Conservation (phyloP, 345 rosid species). For the Cardamine occulta region DNA sequence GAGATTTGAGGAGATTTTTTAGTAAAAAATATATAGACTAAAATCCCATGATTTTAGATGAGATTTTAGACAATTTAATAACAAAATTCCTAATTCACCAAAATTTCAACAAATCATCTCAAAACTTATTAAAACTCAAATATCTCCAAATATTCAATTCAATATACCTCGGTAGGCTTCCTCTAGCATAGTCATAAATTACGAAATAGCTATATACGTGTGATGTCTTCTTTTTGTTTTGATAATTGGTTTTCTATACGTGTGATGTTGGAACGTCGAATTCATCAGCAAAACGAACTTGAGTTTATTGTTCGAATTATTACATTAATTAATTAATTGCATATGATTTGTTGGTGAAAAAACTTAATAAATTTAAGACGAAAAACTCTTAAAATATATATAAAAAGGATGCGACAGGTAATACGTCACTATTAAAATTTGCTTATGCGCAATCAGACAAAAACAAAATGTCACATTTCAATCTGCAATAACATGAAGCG, state of each 20-base stretch:
- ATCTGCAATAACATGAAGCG: constrained; percentile 38
- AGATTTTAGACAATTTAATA: no score
- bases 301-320: neutral
- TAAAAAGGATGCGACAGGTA: constrained; percentile 36
- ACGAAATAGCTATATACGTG: neutral
- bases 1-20: no score
- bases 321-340: neutral
- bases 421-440: constrained; percentile 27
- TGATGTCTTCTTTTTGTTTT: neutral
- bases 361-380: constrained; percentile 7
- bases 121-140: no score
- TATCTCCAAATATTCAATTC: no score
- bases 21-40: no score
- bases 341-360: constrained; percentile 34
- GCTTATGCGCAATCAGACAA: constrained; percentile 15
- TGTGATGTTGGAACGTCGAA: constrained; percentile 33
- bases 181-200: no score
- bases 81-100: no score
- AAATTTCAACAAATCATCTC: no score
- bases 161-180: no score
- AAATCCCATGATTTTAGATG: no score
- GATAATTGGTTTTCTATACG: neutral
- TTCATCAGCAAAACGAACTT: constrained; percentile 34
- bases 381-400: neutral
- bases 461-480: constrained; percentile 29